phyloP scores from a whole-genome alignment of 2,329 filamentous ascomycete genomes.

The Aspergillus caelatus region DNA sequence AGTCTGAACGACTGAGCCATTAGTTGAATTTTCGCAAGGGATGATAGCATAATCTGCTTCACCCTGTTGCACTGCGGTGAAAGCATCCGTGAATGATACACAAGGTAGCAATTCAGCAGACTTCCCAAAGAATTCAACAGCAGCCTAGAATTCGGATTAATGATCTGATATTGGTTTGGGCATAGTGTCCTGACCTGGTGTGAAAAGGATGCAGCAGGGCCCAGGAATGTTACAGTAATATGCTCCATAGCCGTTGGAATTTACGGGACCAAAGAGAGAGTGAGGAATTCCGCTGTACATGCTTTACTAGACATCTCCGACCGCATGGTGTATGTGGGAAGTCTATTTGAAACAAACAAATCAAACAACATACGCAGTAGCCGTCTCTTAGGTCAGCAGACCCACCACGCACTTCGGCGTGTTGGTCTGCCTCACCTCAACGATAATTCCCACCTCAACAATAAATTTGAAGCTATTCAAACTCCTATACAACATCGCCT shows the following conservation, averaged over 20 bases:
- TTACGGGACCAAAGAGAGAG: background rate
- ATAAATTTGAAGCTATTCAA: too few species aligned
- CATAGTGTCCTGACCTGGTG: constrained; percentile 60
- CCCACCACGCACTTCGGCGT: too few species aligned
- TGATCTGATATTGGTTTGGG: constrained; percentile 21
- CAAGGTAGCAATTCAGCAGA: constrained; percentile 37
- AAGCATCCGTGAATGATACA: constrained; percentile 64
- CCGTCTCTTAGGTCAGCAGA: too few species aligned
- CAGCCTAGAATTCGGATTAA: constrained; percentile 48
- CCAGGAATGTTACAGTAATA: constrained; percentile 58
- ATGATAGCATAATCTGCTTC: constrained; percentile 74
- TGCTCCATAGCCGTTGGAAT: constrained; percentile 22
- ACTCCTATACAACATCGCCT: too few species aligned
- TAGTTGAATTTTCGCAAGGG: constrained; percentile 94
- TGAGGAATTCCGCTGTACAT: background rate
- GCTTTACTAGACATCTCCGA: background rate
- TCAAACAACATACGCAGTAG: constrained; percentile 17
- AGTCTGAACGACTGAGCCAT: constrained; percentile 88
- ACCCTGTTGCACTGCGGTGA: constrained; percentile 72
- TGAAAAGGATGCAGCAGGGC: constrained; percentile 68
- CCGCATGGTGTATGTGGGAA: background rate
- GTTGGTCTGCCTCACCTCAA: too few species aligned
- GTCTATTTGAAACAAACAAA: constrained; percentile 23
- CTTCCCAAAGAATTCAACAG: constrained; percentile 54
- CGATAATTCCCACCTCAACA: too few species aligned